Base-by-base conservation (phyloP, 1,139 yeast species). In the Yamadazyma membranifaciens region DNA sequence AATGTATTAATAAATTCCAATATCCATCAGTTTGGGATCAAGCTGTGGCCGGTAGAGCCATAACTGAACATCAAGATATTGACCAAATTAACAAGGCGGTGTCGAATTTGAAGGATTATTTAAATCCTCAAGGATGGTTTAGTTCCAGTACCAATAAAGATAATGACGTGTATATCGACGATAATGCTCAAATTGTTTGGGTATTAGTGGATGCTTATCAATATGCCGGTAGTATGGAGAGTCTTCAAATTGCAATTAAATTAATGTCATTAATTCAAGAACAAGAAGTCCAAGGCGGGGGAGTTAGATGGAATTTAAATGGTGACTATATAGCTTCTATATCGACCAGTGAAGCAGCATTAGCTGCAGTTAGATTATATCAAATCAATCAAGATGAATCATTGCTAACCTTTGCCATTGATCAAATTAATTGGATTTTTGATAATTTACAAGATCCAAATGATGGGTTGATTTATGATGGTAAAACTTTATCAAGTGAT, bases 171-270 rank as follows among this genome's bases (percentile, higher is more conserved):
- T 66, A 64, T 40, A 55, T 57, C 29, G 72, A 66, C 45, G 72
- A 66, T 43, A 60, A 65, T 42, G 53, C 67, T 6, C 71, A 66
- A 42, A 57, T 60, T 1, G 44, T 54, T 9, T 66, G 69, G 67
- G 65, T 57, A 2, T 55, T 60, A 29, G 31, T 61, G 9, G 64
- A 57, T 13, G 63, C 66, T 3, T 59, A 54, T 34, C 38, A 48
- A 29, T 41, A 48, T 31, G 48, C 56, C 11, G 45, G 51, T 1
- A 47, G 50, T 31, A 20, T 39, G 3, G 44, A 43, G 6, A 47
- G 49, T 37, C 49, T 58, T 33, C 37, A 40, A 3, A 44, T 48
- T 13, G 63, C 65, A 5, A 39, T 43, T 9, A 41, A 45, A 12
- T 35, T 47, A 16, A 44, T 46, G 46, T 13, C 32, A 9, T 30